These are phyloP conservation scores for Excoecaria agallocha DNA, from an alignment of 345 rosid genomes.

Conservation along the genomic window DNA sequence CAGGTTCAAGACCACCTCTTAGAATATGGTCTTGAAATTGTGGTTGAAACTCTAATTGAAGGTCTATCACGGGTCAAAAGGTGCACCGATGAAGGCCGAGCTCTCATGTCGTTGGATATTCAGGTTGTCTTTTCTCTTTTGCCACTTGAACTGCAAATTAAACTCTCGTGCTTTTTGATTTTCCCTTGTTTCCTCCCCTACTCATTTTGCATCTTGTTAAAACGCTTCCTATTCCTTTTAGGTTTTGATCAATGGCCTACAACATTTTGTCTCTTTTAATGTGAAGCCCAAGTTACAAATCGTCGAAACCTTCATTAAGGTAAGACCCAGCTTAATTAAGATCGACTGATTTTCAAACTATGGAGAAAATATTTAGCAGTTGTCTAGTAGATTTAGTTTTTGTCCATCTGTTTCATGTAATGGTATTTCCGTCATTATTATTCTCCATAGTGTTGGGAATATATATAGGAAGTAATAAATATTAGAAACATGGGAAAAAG, in stretches of 20 bases:
- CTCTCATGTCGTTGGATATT: conserved; percentile 89
- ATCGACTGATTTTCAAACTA: not conserved
- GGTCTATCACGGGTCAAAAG: conserved; percentile 90
- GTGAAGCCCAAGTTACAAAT: conserved; percentile 74
- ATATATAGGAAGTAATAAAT: not conserved
- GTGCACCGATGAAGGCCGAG: conserved; percentile 94
- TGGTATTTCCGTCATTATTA: not conserved
- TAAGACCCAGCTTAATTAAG: conserved; percentile 20
- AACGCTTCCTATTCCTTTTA: conserved; percentile 25
- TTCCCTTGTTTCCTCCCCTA: not conserved
- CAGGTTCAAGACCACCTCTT: conserved; percentile 78
- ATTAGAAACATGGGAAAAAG: not conserved
- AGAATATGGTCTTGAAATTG: conserved; percentile 81
- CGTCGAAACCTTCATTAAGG: conserved; percentile 90
- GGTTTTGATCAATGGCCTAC: conserved; percentile 90
- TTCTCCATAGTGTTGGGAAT: not conserved
- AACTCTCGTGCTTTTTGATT: not conserved
- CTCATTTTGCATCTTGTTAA: conserved; percentile 1
- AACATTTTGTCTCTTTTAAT: conserved; percentile 68
- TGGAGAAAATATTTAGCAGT: not conserved
- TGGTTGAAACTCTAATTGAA: conserved; percentile 86
- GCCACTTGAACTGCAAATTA: not conserved
- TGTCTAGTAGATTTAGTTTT: not conserved
- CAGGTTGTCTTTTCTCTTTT: conserved; percentile 47
- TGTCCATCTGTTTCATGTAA: not conserved